These are phyloP conservation scores for Fusarium avenaceum DNA, from an alignment of 2,329 filamentous ascomycete genomes.

Conservation along the genomic window DNA sequence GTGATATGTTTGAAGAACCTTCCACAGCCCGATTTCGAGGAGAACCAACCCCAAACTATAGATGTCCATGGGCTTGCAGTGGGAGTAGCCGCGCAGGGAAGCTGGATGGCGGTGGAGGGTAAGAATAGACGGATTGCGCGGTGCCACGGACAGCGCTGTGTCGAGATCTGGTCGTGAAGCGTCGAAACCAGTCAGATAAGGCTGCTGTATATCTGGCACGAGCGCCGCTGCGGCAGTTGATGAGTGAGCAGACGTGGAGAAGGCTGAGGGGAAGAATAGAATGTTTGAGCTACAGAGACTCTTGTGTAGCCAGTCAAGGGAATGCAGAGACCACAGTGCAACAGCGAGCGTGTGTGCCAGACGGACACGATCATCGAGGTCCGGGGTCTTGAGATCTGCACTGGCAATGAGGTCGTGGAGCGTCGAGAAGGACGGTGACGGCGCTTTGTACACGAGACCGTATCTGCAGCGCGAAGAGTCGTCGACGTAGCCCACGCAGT, in stretches of 20 bases:
- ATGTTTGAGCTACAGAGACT: conserved; percentile 67
- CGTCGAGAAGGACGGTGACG: conserved; percentile 54
- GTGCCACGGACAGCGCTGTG: conserved; percentile 62
- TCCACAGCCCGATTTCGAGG: conserved; percentile 66
- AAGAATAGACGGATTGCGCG: conserved; percentile 58
- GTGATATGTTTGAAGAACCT: conserved; percentile 57
- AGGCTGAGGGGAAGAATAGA: conserved; percentile 64
- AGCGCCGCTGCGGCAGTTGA: conserved; percentile 54
- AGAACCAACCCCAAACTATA: conserved; percentile 66
- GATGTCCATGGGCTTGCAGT: conserved; percentile 65
- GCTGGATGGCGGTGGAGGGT: conserved; percentile 63
- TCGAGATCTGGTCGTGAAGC: conserved; percentile 66
- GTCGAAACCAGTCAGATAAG: conserved; percentile 67
- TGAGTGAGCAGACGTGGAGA: conserved; percentile 52
- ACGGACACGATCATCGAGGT: conserved; percentile 59
- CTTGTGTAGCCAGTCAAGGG: conserved; percentile 70
- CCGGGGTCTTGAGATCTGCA: conserved; percentile 59
- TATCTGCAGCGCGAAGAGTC: conserved; percentile 57
- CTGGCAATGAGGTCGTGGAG: conserved; percentile 57
- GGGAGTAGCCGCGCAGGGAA: conserved; percentile 57
- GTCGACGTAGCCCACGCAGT: conserved; percentile 63
- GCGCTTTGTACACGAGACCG: conserved; percentile 60
- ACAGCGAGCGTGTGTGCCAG: conserved; percentile 60
- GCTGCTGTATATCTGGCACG: conserved; percentile 58
- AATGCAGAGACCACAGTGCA: conserved; percentile 64